These are phyloP conservation scores for Annulohypoxylon bovei DNA, from an alignment of 495 filamentous ascomycete genomes.

Conservation along the genomic window DNA sequence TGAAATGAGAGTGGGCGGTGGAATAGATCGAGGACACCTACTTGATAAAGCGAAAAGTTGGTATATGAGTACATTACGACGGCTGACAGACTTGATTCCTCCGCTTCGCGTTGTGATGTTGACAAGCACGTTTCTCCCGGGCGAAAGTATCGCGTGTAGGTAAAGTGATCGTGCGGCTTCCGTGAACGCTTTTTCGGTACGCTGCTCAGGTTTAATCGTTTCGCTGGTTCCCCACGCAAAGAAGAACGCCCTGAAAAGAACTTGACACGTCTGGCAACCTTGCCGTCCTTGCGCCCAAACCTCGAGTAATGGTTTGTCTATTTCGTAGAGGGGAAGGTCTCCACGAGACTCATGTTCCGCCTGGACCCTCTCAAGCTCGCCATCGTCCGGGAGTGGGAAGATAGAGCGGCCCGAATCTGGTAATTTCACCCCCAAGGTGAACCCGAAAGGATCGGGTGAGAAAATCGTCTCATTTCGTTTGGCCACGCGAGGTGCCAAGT, in stretches of 20 bases:
- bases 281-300: not conserved
- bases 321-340: not conserved
- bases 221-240: conserved; percentile 2
- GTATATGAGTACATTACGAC: not conserved
- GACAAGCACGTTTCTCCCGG: not conserved
- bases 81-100: not conserved
- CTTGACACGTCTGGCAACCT: not conserved
- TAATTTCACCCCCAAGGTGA: not conserved
- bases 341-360: not conserved
- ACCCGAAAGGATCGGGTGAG: not conserved
- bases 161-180: not conserved
- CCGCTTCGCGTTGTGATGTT: not conserved
- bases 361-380: not conserved
- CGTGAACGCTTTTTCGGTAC: not conserved
- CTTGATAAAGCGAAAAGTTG: not conserved
- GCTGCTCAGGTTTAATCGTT: not conserved
- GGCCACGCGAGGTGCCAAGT: not conserved
- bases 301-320: not conserved
- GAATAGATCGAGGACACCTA: not conserved
- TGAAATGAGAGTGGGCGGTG: not conserved
- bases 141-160: not conserved
- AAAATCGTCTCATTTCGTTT: not conserved
- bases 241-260: not conserved
- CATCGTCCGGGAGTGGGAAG: not conserved
- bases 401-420: not conserved